Evolutionary conservation across 306 rosid genomes (phyloP).

Genomic region (Quercus variabilis): DNA sequence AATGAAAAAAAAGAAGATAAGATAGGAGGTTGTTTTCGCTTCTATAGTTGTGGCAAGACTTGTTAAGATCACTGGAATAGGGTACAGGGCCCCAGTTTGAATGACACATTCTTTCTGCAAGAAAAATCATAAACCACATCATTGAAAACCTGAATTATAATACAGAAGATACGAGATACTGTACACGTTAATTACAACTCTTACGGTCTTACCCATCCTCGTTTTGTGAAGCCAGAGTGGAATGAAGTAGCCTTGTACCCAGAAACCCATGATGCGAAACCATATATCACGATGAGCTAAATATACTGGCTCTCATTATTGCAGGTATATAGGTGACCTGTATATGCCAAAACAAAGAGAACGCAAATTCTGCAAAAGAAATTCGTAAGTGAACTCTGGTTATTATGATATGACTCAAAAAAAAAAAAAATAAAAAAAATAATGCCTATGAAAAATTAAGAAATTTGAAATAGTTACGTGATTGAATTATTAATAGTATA

Average conservation of each 20-base stretch:
- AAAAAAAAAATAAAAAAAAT: too few relatives aligned
- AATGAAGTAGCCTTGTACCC: slow-evolving; percentile 15
- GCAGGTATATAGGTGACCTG: neutral
- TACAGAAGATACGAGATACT: neutral
- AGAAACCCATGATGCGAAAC: neutral
- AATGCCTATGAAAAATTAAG: too few relatives aligned
- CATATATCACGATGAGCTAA: neutral
- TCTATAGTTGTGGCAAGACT: neutral
- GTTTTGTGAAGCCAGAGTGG: neutral
- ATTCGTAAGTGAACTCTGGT: neutral
- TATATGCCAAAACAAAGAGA: neutral
- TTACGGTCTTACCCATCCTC: slow-evolving; percentile 2
- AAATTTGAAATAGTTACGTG: too few relatives aligned
- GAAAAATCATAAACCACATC: neutral
- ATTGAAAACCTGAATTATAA: neutral
- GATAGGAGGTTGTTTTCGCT: too few relatives aligned
- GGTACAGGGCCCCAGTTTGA: slow-evolving; percentile 17
- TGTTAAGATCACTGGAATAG: slow-evolving; percentile 3
- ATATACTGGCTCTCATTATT: neutral
- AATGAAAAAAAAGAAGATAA: too few relatives aligned
- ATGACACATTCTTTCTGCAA: slow-evolving; percentile 27
- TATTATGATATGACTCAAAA: too few relatives aligned
- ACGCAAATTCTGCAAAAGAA: neutral
- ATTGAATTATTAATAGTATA: too few relatives aligned
- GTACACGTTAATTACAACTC: neutral